phyloP scores from a whole-genome alignment of 1,139 yeast genomes.

The Trichomonascaceae sp. region DNA sequence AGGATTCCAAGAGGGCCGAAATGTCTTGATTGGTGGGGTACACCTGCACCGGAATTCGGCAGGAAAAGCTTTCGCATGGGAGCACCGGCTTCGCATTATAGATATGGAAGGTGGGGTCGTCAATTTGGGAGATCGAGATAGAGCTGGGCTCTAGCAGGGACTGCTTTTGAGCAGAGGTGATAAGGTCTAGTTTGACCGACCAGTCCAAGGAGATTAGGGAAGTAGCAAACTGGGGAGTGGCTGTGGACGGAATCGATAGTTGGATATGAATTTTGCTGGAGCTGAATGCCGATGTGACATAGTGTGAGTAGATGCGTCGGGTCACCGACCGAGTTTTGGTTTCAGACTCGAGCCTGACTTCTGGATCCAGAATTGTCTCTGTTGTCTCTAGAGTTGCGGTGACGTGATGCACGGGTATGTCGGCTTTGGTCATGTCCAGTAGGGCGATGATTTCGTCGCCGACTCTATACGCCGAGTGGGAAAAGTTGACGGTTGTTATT shows the following conservation, averaged over 20 bases:
- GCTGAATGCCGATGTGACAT: conserved; percentile 13
- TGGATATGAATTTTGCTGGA: conserved; percentile 15
- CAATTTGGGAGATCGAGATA: not conserved
- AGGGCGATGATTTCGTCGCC: conserved; percentile 26
- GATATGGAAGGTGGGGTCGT: conserved; percentile 10
- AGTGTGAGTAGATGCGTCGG: conserved; percentile 13
- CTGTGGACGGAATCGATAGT: conserved; percentile 24
- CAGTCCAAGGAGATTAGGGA: conserved; percentile 21
- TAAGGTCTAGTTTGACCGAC: conserved; percentile 25
- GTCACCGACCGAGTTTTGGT: conserved; percentile 7
- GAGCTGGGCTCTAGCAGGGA: conserved; percentile 3
- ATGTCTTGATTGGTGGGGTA: conserved; percentile 22
- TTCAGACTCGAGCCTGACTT: conserved; percentile 5
- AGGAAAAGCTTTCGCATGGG: conserved; percentile 20
- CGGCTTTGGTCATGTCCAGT: conserved; percentile 18
- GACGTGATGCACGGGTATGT: conserved; percentile 24
- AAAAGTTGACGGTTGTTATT: conserved; percentile 23
- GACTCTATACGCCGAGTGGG: conserved; percentile 25
- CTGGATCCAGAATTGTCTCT: conserved; percentile 17
- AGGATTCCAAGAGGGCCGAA: conserved; percentile 17
- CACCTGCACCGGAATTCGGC: conserved; percentile 23
- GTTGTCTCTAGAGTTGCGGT: conserved; percentile 27
- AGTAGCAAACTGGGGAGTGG: conserved; percentile 25
- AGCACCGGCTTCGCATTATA: conserved; percentile 17
- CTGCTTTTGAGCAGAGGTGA: conserved; percentile 10